Base-by-base conservation (phyloP, 2,329 filamentous ascomycete species). In the Rosellinia necatrix region DNA sequence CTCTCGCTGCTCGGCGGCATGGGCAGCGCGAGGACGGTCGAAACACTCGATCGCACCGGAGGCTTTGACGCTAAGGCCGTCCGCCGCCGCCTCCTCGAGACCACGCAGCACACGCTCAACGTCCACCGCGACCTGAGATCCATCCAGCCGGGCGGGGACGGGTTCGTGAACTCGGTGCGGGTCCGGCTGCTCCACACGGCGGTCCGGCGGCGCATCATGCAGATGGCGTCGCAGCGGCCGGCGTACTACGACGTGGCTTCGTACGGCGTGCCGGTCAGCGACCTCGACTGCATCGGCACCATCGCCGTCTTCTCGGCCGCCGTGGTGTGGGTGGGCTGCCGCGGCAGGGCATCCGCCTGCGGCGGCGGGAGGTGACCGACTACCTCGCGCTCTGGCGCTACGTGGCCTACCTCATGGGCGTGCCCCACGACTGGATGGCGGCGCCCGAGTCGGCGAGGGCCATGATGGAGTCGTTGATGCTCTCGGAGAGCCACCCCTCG, bases 371-470 rank as follows among this genome's bases (percentile, higher is more conserved):
- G 67, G 84, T 82, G 2, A 67, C 68, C 2, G 89, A 92, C 65
- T 92, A 90, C 68, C 77, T 90, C 40, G 88, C 89, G 0, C 75
- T 93, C 1, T 93, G 89, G 89, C 81, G 89, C 2, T 88, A 90
- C 60, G 82, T 92, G 10, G 89, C 82, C 0, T 80, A 90, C 66
- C 76, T 92, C 25, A 80, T 91, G 65, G 90, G 89, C 10, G 84
- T 84, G 6, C 89, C 89, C 0, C 82, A 82, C 1, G 79, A 79
- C 21, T 80, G 78, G 61, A 85, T 91, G 66, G 76, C 78, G 1
- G 82, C 78, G 0, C 77, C 82, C 0, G 72, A 73, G 5, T 76
- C 78, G 29, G 85, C 86, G 2, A 84, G 80, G 61, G 75, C 76
- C 2, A 80, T 85, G 66, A 87, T 91, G 82, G 88, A 92, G 63